These are phyloP conservation scores for Skeletonema grethae DNA, from an alignment of 108 stramenopile genomes.

Conservation along the genomic window DNA sequence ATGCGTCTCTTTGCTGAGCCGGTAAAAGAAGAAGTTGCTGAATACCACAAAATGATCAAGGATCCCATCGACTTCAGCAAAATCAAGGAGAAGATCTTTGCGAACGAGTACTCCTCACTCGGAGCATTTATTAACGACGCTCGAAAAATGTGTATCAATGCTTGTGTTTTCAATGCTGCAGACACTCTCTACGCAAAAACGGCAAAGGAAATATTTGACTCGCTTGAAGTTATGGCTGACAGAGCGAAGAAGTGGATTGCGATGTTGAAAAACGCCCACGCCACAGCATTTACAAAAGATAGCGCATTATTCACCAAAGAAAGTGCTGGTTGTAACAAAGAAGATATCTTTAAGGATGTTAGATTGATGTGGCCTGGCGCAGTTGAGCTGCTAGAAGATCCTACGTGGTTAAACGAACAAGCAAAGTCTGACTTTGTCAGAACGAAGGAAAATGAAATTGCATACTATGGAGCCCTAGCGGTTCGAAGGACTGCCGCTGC, in stretches of 20 bases:
- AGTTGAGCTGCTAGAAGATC: slow-evolving; percentile 67
- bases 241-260: slow-evolving; percentile 73
- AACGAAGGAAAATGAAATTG: slow-evolving; percentile 84
- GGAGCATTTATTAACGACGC: slow-evolving; percentile 75
- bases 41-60: slow-evolving; percentile 65
- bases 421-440: slow-evolving; percentile 68
- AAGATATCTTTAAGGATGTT: slow-evolving; percentile 64
- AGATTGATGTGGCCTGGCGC: slow-evolving; percentile 78
- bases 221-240: slow-evolving; percentile 61
- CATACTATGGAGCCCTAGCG: slow-evolving; percentile 80
- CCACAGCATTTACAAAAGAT: slow-evolving; percentile 44
- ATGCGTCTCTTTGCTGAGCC: slow-evolving; percentile 79
- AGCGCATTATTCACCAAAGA: slow-evolving; percentile 13
- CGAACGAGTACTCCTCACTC: slow-evolving; percentile 60
- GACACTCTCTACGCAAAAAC: slow-evolving; percentile 77
- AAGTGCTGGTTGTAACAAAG: slow-evolving; percentile 20
- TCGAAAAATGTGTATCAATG: slow-evolving; percentile 68
- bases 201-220: slow-evolving; percentile 69
- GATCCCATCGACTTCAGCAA: slow-evolving; percentile 79
- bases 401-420: slow-evolving; percentile 58
- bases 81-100: slow-evolving; percentile 63
- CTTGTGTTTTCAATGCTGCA: slow-evolving; percentile 76
- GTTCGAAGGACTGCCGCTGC: slow-evolving; percentile 70
- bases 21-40: slow-evolving; percentile 59
- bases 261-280: slow-evolving; percentile 72